phyloP scores from a whole-genome alignment of 164 flowering plant genomes.

The Echeveria elegans region DNA sequence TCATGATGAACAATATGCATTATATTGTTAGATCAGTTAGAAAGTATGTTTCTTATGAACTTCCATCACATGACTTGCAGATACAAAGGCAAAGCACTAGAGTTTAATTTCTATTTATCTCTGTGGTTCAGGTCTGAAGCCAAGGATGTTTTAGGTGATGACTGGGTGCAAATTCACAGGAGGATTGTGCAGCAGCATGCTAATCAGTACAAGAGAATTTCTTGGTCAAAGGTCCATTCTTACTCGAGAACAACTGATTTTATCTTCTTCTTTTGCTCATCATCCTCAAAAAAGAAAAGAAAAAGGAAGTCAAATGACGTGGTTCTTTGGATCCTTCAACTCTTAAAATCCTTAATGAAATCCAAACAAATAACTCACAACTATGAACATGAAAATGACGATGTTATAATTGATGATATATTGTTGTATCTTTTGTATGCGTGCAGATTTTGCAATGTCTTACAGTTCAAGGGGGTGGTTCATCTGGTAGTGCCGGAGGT shows the following conservation, averaged over 20 bases:
- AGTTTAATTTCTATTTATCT: background rate
- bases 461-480: slow-evolving; percentile 48
- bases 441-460: slow-evolving; percentile 80
- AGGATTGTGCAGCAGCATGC: slow-evolving; percentile 15
- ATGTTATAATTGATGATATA: background rate
- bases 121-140: slow-evolving; percentile 5
- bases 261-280: too few species aligned
- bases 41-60: background rate
- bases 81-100: background rate
- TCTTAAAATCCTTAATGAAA: background rate
- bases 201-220: slow-evolving; percentile 12
- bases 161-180: slow-evolving; percentile 13
- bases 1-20: background rate
- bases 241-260: background rate
- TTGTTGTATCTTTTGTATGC: background rate
- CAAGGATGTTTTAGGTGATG: slow-evolving; percentile 10
- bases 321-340: background rate
- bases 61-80: background rate
- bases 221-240: slow-evolving; percentile 11
- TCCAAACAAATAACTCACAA: background rate
- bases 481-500: slow-evolving; percentile 52
- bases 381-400: background rate
- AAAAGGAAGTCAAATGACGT: too few species aligned
- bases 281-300: too few species aligned
- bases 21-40: background rate